Conservation (phyloP, 164 flowering plant genomes). For the Dillenia suffruticosa region DNA sequence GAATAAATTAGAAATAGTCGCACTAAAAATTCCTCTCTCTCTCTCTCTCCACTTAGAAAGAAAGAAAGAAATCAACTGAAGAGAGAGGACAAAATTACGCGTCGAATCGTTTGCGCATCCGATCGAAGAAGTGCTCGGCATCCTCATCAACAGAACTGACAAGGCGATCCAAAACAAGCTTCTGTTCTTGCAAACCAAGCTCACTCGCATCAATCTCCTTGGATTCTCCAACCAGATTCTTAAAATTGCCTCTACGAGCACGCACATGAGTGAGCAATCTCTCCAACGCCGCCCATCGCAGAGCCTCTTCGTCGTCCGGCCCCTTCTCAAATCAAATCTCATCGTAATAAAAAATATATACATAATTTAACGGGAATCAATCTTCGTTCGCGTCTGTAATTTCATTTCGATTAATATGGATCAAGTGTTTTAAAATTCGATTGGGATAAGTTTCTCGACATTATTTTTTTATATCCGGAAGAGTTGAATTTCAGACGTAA, state of each 20-base stretch:
- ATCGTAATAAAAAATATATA: too few relatives aligned
- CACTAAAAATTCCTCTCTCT: too few relatives aligned
- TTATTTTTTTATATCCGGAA: too few relatives aligned
- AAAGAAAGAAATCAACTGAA: not conserved
- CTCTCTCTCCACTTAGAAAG: too few relatives aligned
- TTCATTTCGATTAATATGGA: too few relatives aligned
- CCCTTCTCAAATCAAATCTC: too few relatives aligned
- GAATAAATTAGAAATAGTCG: too few relatives aligned
- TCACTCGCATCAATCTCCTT: conserved; percentile 52
- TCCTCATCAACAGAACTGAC: conserved; percentile 51
- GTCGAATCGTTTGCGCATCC: conserved; percentile 75
- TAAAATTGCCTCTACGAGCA: conserved; percentile 71
- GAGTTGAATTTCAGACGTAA: too few relatives aligned
- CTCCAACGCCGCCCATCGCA: conserved; percentile 95
- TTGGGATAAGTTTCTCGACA: too few relatives aligned
- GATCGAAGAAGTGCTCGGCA: conserved; percentile 50
- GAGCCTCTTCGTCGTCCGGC: conserved; percentile 78
- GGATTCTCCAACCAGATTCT: conserved; percentile 51
- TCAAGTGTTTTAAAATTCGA: too few relatives aligned
- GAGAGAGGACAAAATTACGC: conserved; percentile 34
- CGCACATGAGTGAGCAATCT: conserved; percentile 78
- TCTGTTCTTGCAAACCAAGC: conserved; percentile 48
- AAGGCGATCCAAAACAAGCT: conserved; percentile 62
- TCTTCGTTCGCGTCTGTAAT: too few relatives aligned
- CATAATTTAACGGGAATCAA: too few relatives aligned